A percentile compares a stretch with the other conserved stretches of the same genome.
Evolutionary conservation across 73 alveolate species (phyloP).

Genomic region (Paramecium sonneborni): DNA sequence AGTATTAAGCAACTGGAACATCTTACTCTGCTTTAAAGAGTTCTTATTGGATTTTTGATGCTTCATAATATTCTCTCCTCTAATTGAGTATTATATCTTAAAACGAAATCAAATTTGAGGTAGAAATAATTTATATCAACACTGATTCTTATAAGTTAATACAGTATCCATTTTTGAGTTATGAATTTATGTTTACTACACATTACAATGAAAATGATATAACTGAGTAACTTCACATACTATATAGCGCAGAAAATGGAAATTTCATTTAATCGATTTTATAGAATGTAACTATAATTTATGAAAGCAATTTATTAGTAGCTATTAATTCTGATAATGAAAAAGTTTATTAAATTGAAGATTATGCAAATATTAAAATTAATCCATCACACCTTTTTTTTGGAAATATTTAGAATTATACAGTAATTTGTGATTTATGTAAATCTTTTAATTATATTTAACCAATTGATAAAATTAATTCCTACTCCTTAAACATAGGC

Average conservation of each 20-base stretch:
- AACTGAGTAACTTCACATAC: neutral
- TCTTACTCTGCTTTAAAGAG: neutral
- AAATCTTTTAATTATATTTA: neutral
- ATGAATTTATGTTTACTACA: neutral
- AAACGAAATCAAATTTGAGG: neutral
- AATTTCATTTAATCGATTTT: neutral
- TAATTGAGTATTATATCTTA: neutral
- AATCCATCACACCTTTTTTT: neutral
- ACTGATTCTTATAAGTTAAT: neutral
- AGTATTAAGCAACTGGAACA: neutral
- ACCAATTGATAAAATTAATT: neutral
- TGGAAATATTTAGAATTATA: no score
- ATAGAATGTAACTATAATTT: neutral
- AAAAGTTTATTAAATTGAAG: neutral
- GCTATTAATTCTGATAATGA: neutral
- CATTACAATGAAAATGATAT: neutral
- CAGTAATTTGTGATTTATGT: no score
- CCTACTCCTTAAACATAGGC: neutral
- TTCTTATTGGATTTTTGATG: neutral
- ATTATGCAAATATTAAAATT: neutral
- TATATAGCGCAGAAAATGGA: neutral
- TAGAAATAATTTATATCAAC: neutral
- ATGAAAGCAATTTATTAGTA: neutral
- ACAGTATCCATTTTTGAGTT: neutral
- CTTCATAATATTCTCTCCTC: neutral